phyloP scores from a whole-genome alignment of 2,329 filamentous ascomycete genomes.

The Alternaria triticina region DNA sequence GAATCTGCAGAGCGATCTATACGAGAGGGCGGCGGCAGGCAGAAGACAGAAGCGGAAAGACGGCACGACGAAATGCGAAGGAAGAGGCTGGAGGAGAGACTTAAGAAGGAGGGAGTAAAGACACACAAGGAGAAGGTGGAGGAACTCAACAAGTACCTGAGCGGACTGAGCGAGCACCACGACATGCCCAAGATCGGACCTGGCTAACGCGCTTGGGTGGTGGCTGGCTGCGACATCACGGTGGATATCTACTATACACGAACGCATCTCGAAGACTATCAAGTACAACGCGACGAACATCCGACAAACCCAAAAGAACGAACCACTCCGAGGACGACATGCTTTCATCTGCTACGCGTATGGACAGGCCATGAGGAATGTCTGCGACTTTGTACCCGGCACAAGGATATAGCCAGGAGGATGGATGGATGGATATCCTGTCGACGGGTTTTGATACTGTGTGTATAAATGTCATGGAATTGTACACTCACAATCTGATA shows the following conservation, averaged over 20 bases:
- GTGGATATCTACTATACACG: neutral
- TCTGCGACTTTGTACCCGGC: neutral
- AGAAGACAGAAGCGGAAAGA: conserved; percentile 85
- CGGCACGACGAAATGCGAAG: conserved; percentile 79
- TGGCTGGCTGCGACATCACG: neutral
- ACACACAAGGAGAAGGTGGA: conserved; percentile 97
- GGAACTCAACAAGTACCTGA: conserved; percentile 92
- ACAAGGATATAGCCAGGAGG: neutral
- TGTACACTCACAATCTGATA: neutral
- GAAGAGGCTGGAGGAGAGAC: conserved; percentile 81
- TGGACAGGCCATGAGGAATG: neutral
- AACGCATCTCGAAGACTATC: neutral
- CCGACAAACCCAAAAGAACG: neutral
- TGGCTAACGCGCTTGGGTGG: conserved; percentile 49
- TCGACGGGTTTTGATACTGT: neutral
- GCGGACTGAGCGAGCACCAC: conserved; percentile 92
- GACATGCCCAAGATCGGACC: conserved; percentile 76
- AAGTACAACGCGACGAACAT: neutral
- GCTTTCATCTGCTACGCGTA: neutral
- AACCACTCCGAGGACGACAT: neutral
- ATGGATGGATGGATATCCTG: neutral
- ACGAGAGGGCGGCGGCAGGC: conserved; percentile 37
- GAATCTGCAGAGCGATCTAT: conserved; percentile 35
- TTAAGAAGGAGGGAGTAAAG: conserved; percentile 86
- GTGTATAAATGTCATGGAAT: neutral